These are phyloP conservation scores for Tetradesmus lagerheimii DNA, from an alignment of 139 green algal genomes.

Conservation along the genomic window DNA sequence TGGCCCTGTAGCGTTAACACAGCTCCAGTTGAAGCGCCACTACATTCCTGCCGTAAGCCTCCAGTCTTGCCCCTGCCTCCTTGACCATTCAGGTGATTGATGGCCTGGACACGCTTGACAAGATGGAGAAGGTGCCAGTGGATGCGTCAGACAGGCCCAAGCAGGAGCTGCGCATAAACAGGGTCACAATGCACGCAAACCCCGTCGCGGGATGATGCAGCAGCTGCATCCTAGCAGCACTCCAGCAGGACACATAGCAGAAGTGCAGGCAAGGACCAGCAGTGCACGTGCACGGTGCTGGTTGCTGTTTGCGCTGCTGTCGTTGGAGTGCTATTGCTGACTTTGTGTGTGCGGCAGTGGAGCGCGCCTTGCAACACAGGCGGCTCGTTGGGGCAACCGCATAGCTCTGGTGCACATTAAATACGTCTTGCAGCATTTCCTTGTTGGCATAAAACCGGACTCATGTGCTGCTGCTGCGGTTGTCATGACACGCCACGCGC, in stretches of 20 bases:
- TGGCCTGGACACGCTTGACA: slow-evolving; percentile 93
- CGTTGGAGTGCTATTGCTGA: too few relatives aligned
- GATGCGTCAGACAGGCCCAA: slow-evolving; percentile 75
- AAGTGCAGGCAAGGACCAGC: too few relatives aligned
- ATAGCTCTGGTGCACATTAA: too few relatives aligned
- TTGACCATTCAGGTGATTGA: slow-evolving; percentile 90
- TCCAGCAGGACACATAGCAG: too few relatives aligned
- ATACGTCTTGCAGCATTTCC: too few relatives aligned
- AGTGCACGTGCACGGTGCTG: too few relatives aligned
- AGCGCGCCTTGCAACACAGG: not conserved
- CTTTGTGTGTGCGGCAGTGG: not conserved
- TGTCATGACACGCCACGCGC: too few relatives aligned
- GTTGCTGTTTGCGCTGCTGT: too few relatives aligned
- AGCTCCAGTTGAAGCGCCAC: too few relatives aligned
- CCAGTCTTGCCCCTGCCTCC: not conserved
- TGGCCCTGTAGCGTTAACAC: not conserved
- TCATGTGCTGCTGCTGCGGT: too few relatives aligned
- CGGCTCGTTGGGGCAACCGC: not conserved
- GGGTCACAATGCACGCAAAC: slow-evolving; percentile 91
- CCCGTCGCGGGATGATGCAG: slow-evolving; percentile 71
- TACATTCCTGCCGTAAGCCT: not conserved
- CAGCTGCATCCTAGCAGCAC: not conserved
- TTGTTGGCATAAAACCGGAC: too few relatives aligned
- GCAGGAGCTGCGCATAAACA: slow-evolving; percentile 85
- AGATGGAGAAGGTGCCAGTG: slow-evolving; percentile 93